Evolutionary conservation across 192 early-diverging fungal species (phyloP), one percentile per base, ranked within the genome.

Genomic region (Irineochytrium annulatum): DNA sequence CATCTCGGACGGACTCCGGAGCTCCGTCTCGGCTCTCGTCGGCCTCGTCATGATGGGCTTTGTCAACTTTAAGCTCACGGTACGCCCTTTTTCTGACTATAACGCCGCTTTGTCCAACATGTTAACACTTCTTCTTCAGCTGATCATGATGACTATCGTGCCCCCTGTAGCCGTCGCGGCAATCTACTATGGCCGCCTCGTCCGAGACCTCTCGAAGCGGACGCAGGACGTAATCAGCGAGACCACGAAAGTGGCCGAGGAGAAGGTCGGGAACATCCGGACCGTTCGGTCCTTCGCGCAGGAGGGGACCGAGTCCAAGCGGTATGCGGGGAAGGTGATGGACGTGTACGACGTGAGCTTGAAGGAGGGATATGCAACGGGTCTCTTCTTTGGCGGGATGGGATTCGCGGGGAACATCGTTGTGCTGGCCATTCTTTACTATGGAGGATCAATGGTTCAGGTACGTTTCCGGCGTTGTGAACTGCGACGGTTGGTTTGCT

Each of bases 111-210:
- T 41, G 13, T 41, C 13, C n/a, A 14, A n/a, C 39, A 14, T 41
- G n/a, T 41, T 41, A 41, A 41, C 13, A 28, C 43, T 32, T 6
- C 6, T 8, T 13, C 6, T 27, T 3, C 22, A 52, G 62, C 39
- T 76, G 1, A 84, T 85, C 2, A 89, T 90, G 85, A 76, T 89
- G 66, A 57, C 77, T 6, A 81, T 91, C 29, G 81, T 91, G 5
- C 89, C 89, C 22, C 85, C 86, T 3, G 77, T 91, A 24, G 86
- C 86, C 0, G 22, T 86, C 8, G 83, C 78, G 59, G 89, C 82
- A 8, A 79, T 87, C 27, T 56, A 80, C 20, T 90, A 90, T 52
- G 89, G 89, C 6, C 69, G 75, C 2, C 79, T 77, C 53, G 76
- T 91, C 31, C 77, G 83, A 53, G 60, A 68, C 13, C 63, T 91